Base-by-base conservation (phyloP, 352 stramenopile genomes). In the Phytophthora boehmeriae region DNA sequence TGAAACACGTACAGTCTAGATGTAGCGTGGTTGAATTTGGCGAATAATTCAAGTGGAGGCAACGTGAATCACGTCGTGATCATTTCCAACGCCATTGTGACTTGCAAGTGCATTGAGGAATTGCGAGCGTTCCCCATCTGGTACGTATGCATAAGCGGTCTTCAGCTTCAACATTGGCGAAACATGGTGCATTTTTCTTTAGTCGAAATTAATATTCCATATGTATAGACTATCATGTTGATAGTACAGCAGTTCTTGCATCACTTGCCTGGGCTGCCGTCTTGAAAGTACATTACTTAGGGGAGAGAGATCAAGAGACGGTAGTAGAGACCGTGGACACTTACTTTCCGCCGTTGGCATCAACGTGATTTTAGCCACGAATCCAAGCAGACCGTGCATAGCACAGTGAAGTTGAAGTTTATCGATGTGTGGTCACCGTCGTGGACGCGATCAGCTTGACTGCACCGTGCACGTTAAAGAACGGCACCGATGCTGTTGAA, bases 11-110 rank as follows among this genome's bases (percentile, higher is more conserved):
- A n/a, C n/a, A n/a, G n/a, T n/a, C n/a, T n/a, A n/a, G n/a, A n/a
- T 54, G 65, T 71, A 66, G 56, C 63, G 63, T 71, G 56, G 63
- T 71, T 71, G 56, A 66, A 71, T 44, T 13, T 49, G 23, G 22
- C 19, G 48, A 53, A 67, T 32, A 60, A 70, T 66, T 70, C 43
- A 61, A 65, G 62, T 63, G 48, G 48, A 13, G 49, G 49, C 5
- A 56, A 69, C 41, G 34, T 64, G n/a, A n/a, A n/a, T n/a, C n/a
- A n/a, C n/a, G n/a, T n/a, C n/a, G n/a, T n/a, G n/a, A 39, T 27
- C 51, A 54, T 51, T 52, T 27, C 36, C 39, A n/a, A 48, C 5
- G 34, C 6, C 25, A 30, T 30, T 30, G 25, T 6, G n/a, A n/a
- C n/a, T n/a, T n/a, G n/a, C n/a, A n/a, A 49, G 41, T 23, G 41